phyloP scores from a whole-genome alignment of 1,284 basidiomycete genomes.

The Ganoderma boninense region DNA sequence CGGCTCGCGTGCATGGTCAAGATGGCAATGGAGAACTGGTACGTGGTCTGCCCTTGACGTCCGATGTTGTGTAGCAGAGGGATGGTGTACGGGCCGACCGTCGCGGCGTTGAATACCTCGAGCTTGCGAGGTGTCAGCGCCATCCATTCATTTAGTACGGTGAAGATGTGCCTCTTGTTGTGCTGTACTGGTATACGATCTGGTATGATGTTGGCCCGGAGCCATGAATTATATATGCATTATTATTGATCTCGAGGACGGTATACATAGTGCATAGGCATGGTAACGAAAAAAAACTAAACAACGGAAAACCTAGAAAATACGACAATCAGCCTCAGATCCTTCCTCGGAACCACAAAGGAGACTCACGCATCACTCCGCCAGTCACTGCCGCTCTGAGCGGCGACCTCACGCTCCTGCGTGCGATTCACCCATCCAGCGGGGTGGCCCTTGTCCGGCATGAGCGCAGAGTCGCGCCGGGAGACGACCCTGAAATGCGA shows the following conservation, averaged over 20 bases:
- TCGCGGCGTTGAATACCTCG: too few relatives aligned
- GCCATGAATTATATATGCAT: background rate
- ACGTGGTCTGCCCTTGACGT: too few relatives aligned
- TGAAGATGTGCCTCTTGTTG: background rate
- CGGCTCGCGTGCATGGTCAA: background rate
- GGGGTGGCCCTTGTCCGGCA: slow-evolving; percentile 71
- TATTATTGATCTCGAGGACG: background rate
- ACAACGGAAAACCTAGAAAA: background rate
- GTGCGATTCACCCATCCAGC: slow-evolving; percentile 76
- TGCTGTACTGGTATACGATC: background rate
- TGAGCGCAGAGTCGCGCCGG: slow-evolving; percentile 66
- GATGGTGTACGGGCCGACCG: too few relatives aligned
- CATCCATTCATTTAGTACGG: too few relatives aligned
- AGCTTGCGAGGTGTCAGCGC: too few relatives aligned
- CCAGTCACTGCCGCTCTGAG: slow-evolving; percentile 65
- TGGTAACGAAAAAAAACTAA: background rate
- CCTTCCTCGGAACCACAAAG: background rate
- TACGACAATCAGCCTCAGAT: background rate
- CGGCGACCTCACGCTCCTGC: slow-evolving; percentile 64
- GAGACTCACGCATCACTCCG: slow-evolving; percentile 66
- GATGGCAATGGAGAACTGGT: too few relatives aligned
- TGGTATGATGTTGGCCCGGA: background rate
- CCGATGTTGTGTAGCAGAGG: too few relatives aligned
- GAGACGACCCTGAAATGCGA: slow-evolving; percentile 81
- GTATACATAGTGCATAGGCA: background rate